A percentile compares a stretch with the other conserved stretches of the same genome.
phyloP scores from a whole-genome alignment of 2,329 filamentous ascomycete genomes.

The Dryadomyces quercivorus region DNA sequence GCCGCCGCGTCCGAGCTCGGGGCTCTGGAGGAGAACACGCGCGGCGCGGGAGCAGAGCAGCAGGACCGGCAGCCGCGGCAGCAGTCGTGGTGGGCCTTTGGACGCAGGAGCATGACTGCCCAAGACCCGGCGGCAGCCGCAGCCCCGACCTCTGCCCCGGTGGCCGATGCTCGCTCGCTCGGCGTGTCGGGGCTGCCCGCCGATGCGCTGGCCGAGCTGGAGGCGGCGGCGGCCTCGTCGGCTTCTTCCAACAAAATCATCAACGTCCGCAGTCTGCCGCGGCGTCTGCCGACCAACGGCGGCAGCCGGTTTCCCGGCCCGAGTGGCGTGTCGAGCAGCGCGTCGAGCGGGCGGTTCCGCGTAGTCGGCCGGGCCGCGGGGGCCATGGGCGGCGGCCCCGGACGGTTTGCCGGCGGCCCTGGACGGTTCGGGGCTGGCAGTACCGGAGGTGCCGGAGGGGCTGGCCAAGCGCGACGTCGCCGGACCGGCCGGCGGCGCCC shows the following conservation, averaged over 20 bases:
- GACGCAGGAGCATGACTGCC: not conserved
- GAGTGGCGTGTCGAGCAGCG: constrained; percentile 3
- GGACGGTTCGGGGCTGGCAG: not conserved
- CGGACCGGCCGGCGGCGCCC: not conserved
- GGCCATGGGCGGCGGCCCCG: not conserved
- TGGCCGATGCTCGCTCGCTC: not conserved
- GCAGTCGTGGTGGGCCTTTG: not conserved
- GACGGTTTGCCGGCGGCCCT: constrained; percentile 2
- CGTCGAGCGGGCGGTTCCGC: not conserved
- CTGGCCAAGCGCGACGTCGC: not conserved
- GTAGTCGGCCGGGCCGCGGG: not conserved
- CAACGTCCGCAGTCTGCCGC: constrained; percentile 17
- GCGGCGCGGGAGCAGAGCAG: not conserved
- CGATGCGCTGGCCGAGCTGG: not conserved
- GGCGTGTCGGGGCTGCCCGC: not conserved
- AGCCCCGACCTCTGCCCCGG: not conserved
- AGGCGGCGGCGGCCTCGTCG: not conserved
- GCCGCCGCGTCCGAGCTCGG: constrained; percentile 15
- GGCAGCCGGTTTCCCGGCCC: constrained; percentile 5
- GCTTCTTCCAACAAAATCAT: constrained; percentile 13
- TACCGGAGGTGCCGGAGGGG: not conserved
- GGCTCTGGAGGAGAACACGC: constrained; percentile 6
- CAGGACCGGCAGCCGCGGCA: not conserved
- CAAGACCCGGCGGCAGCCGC: not conserved
- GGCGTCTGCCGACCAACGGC: not conserved